Base-by-base conservation (phyloP, 352 stramenopile genomes). In the Globisporangium alternatum region DNA sequence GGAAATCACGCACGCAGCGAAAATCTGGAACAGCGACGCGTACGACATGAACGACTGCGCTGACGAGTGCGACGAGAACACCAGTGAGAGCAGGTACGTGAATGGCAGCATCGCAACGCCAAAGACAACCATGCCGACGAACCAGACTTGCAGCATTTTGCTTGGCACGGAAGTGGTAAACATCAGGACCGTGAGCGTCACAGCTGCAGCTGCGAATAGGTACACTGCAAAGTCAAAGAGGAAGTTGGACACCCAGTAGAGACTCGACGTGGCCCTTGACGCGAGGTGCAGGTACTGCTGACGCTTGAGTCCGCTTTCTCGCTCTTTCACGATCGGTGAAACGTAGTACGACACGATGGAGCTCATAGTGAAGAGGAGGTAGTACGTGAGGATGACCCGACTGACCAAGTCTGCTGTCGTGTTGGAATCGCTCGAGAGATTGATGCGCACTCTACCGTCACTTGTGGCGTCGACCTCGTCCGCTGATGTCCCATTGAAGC, bases 301-400 rank as follows among this genome's bases (percentile, higher is more conserved):
- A 0, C 83, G 80, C 67, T 94, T 91, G 44, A 92, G 70, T 2
- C 86, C 83, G 12, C 63, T 77, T 48, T 88, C 83, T n/a, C 76
- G 77, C 47, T 95, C 86, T 56, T 88, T 83, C 45, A 93, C 86
- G 1, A 90, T 58, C 17, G 72, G 70, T 1, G 81, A 75, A 9
- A 86, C 74, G 51, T 90, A 91, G 56, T 83, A 89, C n/a, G 80
- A 76, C 12, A 77, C 72, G 37, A 91, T 78, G 5, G 80, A 87
- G 61, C 75, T 89, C 48, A 89, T 64, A 9, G 76, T 87, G 45
- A 90, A 56, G 22, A 90, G 74, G 31, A 83, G 65, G 66, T 86
- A 99, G 80, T 81, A 97, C 59, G 62, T 98, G 62, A 91, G 97
- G 96, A 70, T 96, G 72, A 91, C 98, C 74, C 82, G 99, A 88